Evolutionary conservation across 2,329 filamentous ascomycete species (phyloP).

Genomic region (Cladosporium sp.): DNA sequence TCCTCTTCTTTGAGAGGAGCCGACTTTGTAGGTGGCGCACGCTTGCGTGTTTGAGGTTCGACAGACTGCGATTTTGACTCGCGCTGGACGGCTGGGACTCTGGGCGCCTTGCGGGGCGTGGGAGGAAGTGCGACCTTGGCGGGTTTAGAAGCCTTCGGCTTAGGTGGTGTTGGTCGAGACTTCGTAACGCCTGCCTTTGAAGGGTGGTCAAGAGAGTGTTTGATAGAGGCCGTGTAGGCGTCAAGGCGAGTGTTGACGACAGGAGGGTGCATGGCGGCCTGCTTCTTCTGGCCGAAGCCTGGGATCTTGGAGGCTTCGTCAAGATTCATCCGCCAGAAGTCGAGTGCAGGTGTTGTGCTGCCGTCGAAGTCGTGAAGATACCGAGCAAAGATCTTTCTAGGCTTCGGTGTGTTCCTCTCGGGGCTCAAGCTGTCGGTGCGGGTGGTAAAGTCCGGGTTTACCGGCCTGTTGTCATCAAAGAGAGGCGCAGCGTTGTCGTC

Average conservation of each 20-base stretch:
- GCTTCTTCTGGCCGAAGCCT: constrained; percentile 6
- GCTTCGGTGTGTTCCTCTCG: not conserved
- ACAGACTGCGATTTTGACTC: constrained; percentile 11
- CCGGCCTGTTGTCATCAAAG: constrained; percentile 5
- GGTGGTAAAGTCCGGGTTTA: not conserved
- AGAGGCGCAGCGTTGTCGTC: constrained; percentile 13
- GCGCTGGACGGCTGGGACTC: not conserved
- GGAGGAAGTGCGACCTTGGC: constrained; percentile 5
- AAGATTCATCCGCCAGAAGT: constrained; percentile 1
- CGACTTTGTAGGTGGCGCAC: constrained; percentile 12
- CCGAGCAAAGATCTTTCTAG: constrained; percentile 2
- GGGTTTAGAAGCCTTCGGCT: constrained; percentile 2
- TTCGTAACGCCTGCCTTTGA: constrained; percentile 9
- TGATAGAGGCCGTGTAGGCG: constrained; percentile 7
- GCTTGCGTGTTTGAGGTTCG: constrained; percentile 12
- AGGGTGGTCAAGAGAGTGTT: constrained; percentile 10
- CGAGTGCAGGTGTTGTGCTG: not conserved
- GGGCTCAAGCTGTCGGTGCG: constrained; percentile 10
- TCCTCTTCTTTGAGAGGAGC: constrained; percentile 18
- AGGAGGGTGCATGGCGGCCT: constrained; percentile 6
- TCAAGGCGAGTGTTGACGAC: constrained; percentile 7
- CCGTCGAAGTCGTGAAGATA: constrained; percentile 1
- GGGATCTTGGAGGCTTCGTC: not conserved
- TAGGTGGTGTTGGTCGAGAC: not conserved
- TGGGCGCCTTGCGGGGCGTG: constrained; percentile 7